These are phyloP conservation scores for Ustilago trichophora DNA, from an alignment of 1,284 basidiomycete genomes.

Conservation along the genomic window DNA sequence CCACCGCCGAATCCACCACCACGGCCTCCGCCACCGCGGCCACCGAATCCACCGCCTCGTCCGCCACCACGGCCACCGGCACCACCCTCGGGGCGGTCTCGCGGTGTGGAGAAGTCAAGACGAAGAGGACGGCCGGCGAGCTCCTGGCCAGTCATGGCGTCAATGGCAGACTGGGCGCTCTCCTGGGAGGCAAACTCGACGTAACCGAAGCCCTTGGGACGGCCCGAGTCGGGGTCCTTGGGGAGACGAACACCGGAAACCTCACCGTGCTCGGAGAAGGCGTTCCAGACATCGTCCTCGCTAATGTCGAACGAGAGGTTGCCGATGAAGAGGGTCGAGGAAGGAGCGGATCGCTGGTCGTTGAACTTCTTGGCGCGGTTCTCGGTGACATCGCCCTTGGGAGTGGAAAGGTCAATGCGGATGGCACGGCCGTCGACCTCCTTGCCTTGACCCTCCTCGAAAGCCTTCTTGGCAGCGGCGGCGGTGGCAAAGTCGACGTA, in stretches of 20 bases:
- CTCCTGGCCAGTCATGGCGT: slow-evolving; percentile 76
- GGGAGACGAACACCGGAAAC: slow-evolving; percentile 89
- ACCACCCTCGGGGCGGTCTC: slow-evolving; percentile 71
- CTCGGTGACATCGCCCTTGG: slow-evolving; percentile 73
- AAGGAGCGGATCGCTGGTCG: slow-evolving; percentile 73
- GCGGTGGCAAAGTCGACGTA: slow-evolving; percentile 83
- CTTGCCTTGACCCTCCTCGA: slow-evolving; percentile 77
- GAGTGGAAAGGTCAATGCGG: slow-evolving; percentile 82
- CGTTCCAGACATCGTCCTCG: slow-evolving; percentile 82
- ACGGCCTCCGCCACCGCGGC: slow-evolving; percentile 68
- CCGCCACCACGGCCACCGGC: slow-evolving; percentile 70
- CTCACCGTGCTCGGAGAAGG: slow-evolving; percentile 88
- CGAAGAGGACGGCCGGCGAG: slow-evolving; percentile 84
- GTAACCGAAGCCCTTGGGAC: slow-evolving; percentile 95
- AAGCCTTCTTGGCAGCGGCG: slow-evolving; percentile 71
- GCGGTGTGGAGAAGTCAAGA: slow-evolving; percentile 88
- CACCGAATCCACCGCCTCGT: slow-evolving; percentile 69
- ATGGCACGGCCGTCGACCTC: slow-evolving; percentile 92
- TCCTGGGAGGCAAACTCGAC: slow-evolving; percentile 88
- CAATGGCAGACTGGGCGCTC: slow-evolving; percentile 82
- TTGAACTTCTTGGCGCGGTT: slow-evolving; percentile 79
- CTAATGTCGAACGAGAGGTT: slow-evolving; percentile 88
- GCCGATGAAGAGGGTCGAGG: slow-evolving; percentile 89
- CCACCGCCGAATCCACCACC: slow-evolving; percentile 68
- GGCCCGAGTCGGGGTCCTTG: slow-evolving; percentile 89